Evolutionary conservation across 176 grass and related monocot species (phyloP).

Genomic region (Aegilops speltoides): DNA sequence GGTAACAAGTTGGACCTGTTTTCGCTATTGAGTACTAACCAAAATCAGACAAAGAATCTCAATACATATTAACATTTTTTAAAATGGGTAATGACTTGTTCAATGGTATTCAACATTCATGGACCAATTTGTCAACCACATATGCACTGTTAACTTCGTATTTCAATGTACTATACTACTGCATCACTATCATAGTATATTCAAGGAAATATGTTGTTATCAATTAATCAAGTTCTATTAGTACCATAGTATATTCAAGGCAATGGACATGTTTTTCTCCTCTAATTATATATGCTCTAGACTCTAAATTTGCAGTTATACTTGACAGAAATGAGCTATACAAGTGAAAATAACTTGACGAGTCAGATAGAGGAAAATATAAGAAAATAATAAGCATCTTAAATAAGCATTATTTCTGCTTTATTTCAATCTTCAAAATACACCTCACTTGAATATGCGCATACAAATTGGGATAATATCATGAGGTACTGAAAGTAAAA

Average conservation of each 20-base stretch:
- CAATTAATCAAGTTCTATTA: slow-evolving; percentile 6
- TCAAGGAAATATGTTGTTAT: not conserved
- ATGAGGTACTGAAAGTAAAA: not conserved
- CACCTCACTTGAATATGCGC: not conserved
- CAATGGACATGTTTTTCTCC: not conserved
- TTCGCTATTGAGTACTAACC: not conserved
- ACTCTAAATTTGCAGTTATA: too few species aligned
- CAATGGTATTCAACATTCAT: not conserved
- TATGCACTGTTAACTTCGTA: not conserved
- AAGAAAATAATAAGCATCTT: not conserved
- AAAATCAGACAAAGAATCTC: not conserved
- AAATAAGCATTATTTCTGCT: not conserved
- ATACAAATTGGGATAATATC: not conserved
- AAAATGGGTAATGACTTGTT: not conserved
- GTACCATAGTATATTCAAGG: not conserved
- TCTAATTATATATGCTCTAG: not conserved
- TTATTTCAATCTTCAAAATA: not conserved
- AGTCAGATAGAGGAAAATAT: not conserved
- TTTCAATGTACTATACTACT: not conserved
- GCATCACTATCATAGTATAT: not conserved
- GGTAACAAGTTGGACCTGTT: not conserved
- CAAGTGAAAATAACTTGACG: not conserved
- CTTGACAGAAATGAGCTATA: not conserved
- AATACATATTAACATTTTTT: not conserved
- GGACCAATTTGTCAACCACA: not conserved